These are phyloP conservation scores for Aegilops umbellulata DNA, from an alignment of 176 grass and related monocot species.

Conservation along the genomic window DNA sequence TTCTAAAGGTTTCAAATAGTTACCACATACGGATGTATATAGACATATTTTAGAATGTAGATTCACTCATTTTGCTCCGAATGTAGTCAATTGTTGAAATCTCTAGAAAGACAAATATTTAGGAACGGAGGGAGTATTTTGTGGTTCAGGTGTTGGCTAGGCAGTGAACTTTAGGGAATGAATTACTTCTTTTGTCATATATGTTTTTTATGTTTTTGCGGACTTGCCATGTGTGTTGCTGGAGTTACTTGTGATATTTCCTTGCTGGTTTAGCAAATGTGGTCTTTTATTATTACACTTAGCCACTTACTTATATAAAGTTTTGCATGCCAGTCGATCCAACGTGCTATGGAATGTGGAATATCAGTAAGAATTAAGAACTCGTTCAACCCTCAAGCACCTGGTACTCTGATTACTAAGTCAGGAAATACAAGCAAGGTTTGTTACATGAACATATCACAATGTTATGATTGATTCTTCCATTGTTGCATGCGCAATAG, in stretches of 20 bases:
- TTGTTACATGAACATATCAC: background rate
- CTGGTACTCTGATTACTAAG: conserved; percentile 81
- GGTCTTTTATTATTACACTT: background rate
- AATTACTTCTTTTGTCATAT: too few relatives aligned
- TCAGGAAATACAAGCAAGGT: conserved; percentile 77
- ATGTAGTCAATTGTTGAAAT: too few relatives aligned
- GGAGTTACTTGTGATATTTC: background rate
- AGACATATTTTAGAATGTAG: too few relatives aligned
- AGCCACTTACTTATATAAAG: background rate
- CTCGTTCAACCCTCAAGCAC: conserved; percentile 65
- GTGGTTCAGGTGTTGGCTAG: background rate
- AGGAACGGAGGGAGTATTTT: background rate
- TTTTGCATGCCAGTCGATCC: conserved; percentile 82
- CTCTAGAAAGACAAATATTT: too few relatives aligned
- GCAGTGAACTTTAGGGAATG: too few relatives aligned
- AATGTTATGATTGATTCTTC: background rate
- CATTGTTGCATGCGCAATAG: background rate
- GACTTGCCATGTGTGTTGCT: background rate
- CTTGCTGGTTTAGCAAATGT: background rate
- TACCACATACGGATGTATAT: too few relatives aligned
- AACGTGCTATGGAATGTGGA: conserved; percentile 61
- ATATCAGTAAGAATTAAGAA: conserved; percentile 82
- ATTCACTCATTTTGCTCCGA: too few relatives aligned
- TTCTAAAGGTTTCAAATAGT: too few relatives aligned
- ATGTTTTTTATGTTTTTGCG: too few relatives aligned